These are phyloP conservation scores for Candida ascalaphidarum DNA, from an alignment of 805 yeast genomes.

Conservation along the genomic window DNA sequence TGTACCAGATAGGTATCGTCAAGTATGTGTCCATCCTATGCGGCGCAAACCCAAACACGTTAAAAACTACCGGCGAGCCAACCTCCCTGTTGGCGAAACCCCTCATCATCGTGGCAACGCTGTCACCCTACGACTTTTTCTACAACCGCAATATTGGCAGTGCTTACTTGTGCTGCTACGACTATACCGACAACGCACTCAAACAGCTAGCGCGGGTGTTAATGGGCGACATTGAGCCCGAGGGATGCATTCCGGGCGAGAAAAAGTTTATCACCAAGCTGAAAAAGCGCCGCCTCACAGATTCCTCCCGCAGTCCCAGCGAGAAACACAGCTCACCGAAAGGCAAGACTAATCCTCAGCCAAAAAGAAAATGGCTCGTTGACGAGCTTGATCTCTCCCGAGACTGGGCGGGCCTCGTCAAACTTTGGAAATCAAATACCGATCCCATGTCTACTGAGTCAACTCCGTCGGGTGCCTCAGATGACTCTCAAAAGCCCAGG, in stretches of 20 bases:
- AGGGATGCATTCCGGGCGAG: conserved; percentile 52
- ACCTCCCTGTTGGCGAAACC: conserved; percentile 36
- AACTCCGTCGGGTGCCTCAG: background rate
- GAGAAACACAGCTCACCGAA: background rate
- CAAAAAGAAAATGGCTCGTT: conserved; percentile 45
- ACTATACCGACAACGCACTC: conserved; percentile 46
- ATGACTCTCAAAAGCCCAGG: no score
- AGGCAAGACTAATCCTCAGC: conserved; percentile 9
- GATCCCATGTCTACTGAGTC: background rate
- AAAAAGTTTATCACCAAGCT: conserved; percentile 19
- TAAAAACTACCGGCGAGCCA: conserved; percentile 6
- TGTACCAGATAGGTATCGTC: conserved; percentile 54
- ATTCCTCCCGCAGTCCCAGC: conserved; percentile 4
- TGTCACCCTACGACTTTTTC: conserved; percentile 55
- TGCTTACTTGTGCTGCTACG: conserved; percentile 52
- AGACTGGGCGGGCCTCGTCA: conserved; percentile 41
- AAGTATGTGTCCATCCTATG: conserved; percentile 50
- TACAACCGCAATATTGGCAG: conserved; percentile 47
- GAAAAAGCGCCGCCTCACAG: conserved; percentile 15
- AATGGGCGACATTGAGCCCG: conserved; percentile 45
- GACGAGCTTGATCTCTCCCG: conserved; percentile 43
- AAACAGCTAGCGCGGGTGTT: conserved; percentile 40
- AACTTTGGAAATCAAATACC: conserved; percentile 34
- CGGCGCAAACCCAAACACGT: conserved; percentile 36
- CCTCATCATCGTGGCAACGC: conserved; percentile 49